A percentile compares a stretch with the other conserved stretches of the same genome.
These are phyloP conservation scores for Asterionellopsis glacialis DNA, from an alignment of 108 stramenopile genomes.

Conservation along the genomic window DNA sequence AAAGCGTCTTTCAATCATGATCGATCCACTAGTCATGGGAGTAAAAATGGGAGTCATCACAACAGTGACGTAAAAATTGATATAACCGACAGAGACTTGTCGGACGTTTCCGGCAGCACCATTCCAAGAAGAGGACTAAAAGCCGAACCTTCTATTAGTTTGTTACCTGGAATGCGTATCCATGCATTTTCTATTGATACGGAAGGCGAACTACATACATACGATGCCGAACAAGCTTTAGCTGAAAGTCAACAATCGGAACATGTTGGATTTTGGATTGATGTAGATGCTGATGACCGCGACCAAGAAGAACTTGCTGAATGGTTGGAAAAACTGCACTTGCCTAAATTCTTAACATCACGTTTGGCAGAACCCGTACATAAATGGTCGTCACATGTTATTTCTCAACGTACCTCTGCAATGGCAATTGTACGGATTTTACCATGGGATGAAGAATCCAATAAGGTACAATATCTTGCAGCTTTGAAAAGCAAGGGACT, in stretches of 20 bases:
- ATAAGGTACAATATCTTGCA: slow-evolving; percentile 35
- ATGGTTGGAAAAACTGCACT: slow-evolving; percentile 32
- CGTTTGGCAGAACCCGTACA: slow-evolving; percentile 28
- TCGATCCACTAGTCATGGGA: too few relatives aligned
- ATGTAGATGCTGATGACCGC: slow-evolving; percentile 39
- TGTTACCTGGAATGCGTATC: slow-evolving; percentile 12
- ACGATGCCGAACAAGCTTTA: background rate
- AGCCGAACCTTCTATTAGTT: background rate
- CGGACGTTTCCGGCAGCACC: too few relatives aligned
- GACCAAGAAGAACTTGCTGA: slow-evolving; percentile 29
- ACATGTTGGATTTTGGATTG: slow-evolving; percentile 36
- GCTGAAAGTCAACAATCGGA: background rate
- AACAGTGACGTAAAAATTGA: too few relatives aligned
- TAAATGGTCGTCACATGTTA: slow-evolving; percentile 39
- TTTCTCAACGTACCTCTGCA: slow-evolving; percentile 26
- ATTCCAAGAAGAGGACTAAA: too few relatives aligned
- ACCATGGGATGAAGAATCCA: slow-evolving; percentile 22
- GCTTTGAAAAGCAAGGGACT: slow-evolving; percentile 33
- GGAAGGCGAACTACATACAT: background rate
- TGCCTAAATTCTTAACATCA: slow-evolving; percentile 39
- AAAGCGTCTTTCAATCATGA: too few relatives aligned
- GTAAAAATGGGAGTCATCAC: too few relatives aligned
- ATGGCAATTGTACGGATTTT: slow-evolving; percentile 46
- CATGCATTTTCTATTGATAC: background rate
- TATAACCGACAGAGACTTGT: too few relatives aligned